A percentile compares a stretch with the other conserved stretches of the same genome.
Evolutionary conservation across 2,329 filamentous ascomycete genomes (phyloP).

Genomic region (Fusarium foetens): DNA sequence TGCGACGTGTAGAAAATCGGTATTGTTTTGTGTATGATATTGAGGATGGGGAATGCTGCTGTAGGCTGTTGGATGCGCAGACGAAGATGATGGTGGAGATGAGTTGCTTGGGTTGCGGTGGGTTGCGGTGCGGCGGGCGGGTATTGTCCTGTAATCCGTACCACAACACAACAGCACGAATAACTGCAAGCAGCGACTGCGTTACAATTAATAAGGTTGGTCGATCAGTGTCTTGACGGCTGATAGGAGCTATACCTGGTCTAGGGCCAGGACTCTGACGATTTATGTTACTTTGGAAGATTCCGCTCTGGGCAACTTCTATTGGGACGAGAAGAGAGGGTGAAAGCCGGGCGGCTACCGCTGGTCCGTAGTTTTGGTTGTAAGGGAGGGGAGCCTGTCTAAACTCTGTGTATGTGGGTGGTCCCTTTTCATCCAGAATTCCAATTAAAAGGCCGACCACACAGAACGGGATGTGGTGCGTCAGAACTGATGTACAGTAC

Average conservation of each 20-base stretch:
- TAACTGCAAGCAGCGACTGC: conserved; percentile 10
- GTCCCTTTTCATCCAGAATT: conserved; percentile 33
- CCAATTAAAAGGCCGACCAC: conserved; percentile 31
- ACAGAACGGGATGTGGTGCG: conserved; percentile 9
- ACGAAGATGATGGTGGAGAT: conserved; percentile 36
- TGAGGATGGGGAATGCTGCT: not conserved
- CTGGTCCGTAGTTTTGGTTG: not conserved
- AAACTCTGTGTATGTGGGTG: conserved; percentile 10
- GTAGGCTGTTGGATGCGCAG: conserved; percentile 1
- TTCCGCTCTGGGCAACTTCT: conserved; percentile 1
- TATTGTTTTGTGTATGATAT: conserved; percentile 18
- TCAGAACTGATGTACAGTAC: conserved; percentile 15
- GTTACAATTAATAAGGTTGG: conserved; percentile 35
- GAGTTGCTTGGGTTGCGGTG: conserved; percentile 27
- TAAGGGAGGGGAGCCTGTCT: not conserved
- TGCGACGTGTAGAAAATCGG: conserved; percentile 30
- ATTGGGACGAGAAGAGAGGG: not conserved
- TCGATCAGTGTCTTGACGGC: conserved; percentile 4
- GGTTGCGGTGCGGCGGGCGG: conserved; percentile 31
- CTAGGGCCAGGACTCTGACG: conserved; percentile 3
- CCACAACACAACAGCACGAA: conserved; percentile 3
- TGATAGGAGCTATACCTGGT: conserved; percentile 15
- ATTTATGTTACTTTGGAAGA: conserved; percentile 17
- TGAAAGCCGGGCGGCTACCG: conserved; percentile 20
- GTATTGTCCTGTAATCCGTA: conserved; percentile 13